phyloP scores from a whole-genome alignment of 2,329 filamentous ascomycete species.

The Penicillium sp. region DNA sequence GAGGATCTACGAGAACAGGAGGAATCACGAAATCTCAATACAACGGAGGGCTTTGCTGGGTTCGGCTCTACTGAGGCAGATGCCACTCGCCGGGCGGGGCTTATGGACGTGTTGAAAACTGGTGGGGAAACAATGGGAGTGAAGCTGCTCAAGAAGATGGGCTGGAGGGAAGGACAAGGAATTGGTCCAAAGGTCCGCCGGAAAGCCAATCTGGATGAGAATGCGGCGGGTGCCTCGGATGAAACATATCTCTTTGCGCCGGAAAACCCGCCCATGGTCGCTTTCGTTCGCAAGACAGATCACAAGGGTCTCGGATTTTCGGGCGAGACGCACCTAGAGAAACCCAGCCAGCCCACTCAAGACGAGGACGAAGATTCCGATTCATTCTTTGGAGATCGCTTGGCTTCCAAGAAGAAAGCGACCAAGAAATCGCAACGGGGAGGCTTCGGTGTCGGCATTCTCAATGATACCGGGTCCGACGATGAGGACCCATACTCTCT shows the following conservation, averaged over 20 bases:
- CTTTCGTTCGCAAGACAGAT: conserved; percentile 47
- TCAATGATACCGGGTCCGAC: conserved; percentile 93
- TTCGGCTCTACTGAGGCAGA: conserved; percentile 68
- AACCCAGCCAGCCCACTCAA: conserved; percentile 9
- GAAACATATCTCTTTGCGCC: conserved; percentile 79
- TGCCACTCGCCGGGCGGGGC: conserved; percentile 49
- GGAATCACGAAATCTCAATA: conserved; percentile 73
- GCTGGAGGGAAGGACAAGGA: conserved; percentile 92
- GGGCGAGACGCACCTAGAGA: conserved; percentile 38
- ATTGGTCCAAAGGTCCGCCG: conserved; percentile 84
- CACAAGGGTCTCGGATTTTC: conserved; percentile 49
- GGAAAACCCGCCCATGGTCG: conserved; percentile 68
- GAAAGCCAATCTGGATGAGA: conserved; percentile 65
- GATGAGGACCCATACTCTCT: conserved; percentile 94
- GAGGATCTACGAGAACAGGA: conserved; percentile 88
- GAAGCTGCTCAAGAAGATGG: conserved; percentile 85
- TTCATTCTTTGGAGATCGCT: conserved; percentile 39
- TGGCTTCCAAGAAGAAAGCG: conserved; percentile 34
- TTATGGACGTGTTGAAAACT: conserved; percentile 71
- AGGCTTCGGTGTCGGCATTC: conserved; percentile 80
- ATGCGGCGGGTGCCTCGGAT: conserved; percentile 40
- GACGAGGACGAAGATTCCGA: conserved; percentile 28
- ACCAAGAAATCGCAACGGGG: conserved; percentile 59
- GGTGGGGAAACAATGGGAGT: conserved; percentile 83
- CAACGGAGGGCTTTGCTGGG: conserved; percentile 70